Conservation (phyloP, 768 basidiomycete species). For the Amanita fuliginea region DNA sequence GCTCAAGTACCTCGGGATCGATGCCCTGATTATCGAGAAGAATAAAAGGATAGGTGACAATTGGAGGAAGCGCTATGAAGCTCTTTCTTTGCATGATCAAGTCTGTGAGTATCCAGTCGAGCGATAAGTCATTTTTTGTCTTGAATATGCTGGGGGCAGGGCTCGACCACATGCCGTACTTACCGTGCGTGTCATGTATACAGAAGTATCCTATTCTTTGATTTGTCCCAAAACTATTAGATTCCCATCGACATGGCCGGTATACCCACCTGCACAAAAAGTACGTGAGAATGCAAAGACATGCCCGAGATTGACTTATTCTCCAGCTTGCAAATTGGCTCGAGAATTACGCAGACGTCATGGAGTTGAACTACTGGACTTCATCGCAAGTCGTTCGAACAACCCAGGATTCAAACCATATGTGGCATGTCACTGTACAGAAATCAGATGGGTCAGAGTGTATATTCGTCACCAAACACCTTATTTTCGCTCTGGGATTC, state of each 20-base stretch:
- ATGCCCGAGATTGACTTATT: background rate
- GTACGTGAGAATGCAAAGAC: conserved; percentile 11
- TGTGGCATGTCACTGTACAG: conserved; percentile 32
- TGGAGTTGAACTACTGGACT: conserved; percentile 44
- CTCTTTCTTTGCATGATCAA: conserved; percentile 55
- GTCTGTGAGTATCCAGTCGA: conserved; percentile 38
- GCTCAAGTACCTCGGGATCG: conserved; percentile 48
- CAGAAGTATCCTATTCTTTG: background rate
- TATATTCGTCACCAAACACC: conserved; percentile 32
- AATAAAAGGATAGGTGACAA: conserved; percentile 48
- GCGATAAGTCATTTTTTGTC: background rate
- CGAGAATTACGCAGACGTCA: conserved; percentile 19
- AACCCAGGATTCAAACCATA: conserved; percentile 20
- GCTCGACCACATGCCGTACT: conserved; percentile 48
- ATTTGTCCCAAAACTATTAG: conserved; percentile 14
- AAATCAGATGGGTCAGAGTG: conserved; percentile 24
- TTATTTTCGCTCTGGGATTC: conserved; percentile 44
- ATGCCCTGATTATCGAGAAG: conserved; percentile 55
- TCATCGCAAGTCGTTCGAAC: conserved; percentile 23
- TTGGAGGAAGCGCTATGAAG: conserved; percentile 59
- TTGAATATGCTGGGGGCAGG: conserved; percentile 18
- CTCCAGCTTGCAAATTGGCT: conserved; percentile 22
- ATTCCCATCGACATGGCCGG: conserved; percentile 51
- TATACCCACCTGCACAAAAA: conserved; percentile 45
- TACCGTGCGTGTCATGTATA: conserved; percentile 31